A percentile compares a stretch with the other conserved stretches of the same genome.
These are phyloP conservation scores for Podospora conica DNA, from an alignment of 495 filamentous ascomycete genomes.

Conservation along the genomic window DNA sequence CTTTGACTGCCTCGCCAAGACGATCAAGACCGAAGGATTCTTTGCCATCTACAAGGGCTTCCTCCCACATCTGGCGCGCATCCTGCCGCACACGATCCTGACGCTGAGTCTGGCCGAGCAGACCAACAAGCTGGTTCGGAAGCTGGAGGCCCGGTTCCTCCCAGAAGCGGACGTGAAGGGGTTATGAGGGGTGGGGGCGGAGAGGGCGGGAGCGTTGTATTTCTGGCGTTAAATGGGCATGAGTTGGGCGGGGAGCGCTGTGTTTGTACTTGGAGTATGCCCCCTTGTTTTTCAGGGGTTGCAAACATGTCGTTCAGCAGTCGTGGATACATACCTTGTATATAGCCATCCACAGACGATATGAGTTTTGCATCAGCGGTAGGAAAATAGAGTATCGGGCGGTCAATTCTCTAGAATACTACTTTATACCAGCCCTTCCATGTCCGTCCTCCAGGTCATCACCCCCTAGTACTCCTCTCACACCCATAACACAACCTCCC, in stretches of 20 bases:
- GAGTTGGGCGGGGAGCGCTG: background rate
- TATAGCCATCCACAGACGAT: background rate
- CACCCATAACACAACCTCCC: constrained; percentile 47
- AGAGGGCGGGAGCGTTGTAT: background rate
- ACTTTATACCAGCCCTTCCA: background rate
- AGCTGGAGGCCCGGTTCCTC: constrained; percentile 63
- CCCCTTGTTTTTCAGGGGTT: background rate
- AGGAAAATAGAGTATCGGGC: background rate
- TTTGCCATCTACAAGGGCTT: constrained; percentile 98
- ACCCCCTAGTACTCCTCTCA: constrained; percentile 41
- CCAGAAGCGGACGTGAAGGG: constrained; percentile 30
- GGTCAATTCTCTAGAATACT: background rate
- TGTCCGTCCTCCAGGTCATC: background rate
- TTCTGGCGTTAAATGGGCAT: background rate
- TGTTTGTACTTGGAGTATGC: background rate
- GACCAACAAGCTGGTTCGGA: constrained; percentile 84
- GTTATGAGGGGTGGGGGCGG: constrained; percentile 1
- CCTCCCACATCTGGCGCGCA: constrained; percentile 88
- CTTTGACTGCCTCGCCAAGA: constrained; percentile 88
- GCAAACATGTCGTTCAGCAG: background rate
- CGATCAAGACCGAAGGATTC: constrained; percentile 81
- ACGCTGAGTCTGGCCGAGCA: constrained; percentile 93
- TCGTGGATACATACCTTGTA: background rate
- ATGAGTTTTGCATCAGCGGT: background rate
- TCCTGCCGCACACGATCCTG: constrained; percentile 90